phyloP scores from a whole-genome alignment of 1,284 basidiomycete genomes.

The Pseudozyma flocculosa region DNA sequence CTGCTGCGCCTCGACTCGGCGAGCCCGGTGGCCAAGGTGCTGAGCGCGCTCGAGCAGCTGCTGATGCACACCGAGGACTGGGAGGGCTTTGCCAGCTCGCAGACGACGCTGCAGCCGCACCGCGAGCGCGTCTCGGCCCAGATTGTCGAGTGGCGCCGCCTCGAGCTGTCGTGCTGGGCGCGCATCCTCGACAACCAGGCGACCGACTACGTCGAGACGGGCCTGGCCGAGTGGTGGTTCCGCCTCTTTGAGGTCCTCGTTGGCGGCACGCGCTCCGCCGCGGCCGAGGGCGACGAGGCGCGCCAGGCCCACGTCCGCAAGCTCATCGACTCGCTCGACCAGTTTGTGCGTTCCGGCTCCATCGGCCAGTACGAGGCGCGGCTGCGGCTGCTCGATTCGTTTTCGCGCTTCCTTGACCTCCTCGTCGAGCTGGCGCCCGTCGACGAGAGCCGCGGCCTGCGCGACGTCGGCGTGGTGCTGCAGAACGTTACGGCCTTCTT shows the following conservation, averaged over 20 bases:
- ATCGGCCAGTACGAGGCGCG: constrained; percentile 79
- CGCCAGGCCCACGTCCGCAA: constrained; percentile 67
- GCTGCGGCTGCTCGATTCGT: constrained; percentile 71
- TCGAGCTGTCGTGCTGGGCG: constrained; percentile 87
- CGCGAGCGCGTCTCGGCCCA: constrained; percentile 71
- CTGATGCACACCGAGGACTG: constrained; percentile 89
- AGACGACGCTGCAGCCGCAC: constrained; percentile 74
- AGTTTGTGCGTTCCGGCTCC: constrained; percentile 75
- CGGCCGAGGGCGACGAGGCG: constrained; percentile 53
- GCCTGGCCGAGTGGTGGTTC: constrained; percentile 86
- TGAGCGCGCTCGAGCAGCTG: constrained; percentile 83
- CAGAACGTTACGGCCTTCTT: constrained; percentile 71
- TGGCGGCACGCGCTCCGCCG: constrained; percentile 55
- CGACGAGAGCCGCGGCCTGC: constrained; percentile 25
- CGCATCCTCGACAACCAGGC: constrained; percentile 67
- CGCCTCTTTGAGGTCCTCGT: constrained; percentile 78
- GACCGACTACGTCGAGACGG: constrained; percentile 40
- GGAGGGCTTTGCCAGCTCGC: constrained; percentile 88
- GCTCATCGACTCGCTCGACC: constrained; percentile 76
- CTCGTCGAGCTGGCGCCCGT: constrained; percentile 26
- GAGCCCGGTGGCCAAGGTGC: constrained; percentile 78
- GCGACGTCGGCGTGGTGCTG: constrained; percentile 64
- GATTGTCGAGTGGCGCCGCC: constrained; percentile 85
- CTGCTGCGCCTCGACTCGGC: constrained; percentile 69
- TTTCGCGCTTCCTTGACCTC: constrained; percentile 60